A percentile compares a stretch with the other conserved stretches of the same genome.
phyloP scores from a whole-genome alignment of 2,329 filamentous ascomycete species.

The Aureobasidium sp. region DNA sequence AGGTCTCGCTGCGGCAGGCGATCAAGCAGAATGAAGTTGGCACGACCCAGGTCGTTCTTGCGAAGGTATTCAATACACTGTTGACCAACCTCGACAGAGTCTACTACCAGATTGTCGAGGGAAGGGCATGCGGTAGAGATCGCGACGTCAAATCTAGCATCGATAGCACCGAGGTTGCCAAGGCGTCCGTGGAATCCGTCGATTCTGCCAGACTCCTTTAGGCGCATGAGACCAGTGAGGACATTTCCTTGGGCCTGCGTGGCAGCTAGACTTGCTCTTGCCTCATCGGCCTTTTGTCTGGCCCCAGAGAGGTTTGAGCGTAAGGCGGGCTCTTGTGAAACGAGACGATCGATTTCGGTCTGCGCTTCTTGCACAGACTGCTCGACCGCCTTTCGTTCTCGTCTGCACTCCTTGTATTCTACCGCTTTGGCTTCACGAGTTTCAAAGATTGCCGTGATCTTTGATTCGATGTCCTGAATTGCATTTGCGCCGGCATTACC shows the following conservation, averaged over 20 bases:
- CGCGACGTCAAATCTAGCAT: slow-evolving; percentile 91
- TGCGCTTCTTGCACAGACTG: slow-evolving; percentile 66
- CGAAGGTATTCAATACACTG: slow-evolving; percentile 96
- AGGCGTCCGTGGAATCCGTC: slow-evolving; percentile 94
- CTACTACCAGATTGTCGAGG: slow-evolving; percentile 93
- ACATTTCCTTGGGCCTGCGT: slow-evolving; percentile 83
- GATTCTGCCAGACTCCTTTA: slow-evolving; percentile 92
- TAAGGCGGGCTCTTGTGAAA: slow-evolving; percentile 69
- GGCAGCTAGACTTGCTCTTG: slow-evolving; percentile 76
- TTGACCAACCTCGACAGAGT: slow-evolving; percentile 90
- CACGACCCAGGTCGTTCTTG: slow-evolving; percentile 93
- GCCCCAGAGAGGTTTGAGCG: slow-evolving; percentile 79
- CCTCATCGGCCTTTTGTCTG: slow-evolving; percentile 92
- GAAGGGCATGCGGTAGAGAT: slow-evolving; percentile 91
- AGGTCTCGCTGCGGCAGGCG: slow-evolving; percentile 73
- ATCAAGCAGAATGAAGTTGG: slow-evolving; percentile 94
- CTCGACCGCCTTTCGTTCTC: slow-evolving; percentile 61
- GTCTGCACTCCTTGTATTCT: slow-evolving; percentile 68
- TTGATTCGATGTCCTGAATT: slow-evolving; percentile 71
- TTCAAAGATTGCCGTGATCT: slow-evolving; percentile 65
- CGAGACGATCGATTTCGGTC: slow-evolving; percentile 62
- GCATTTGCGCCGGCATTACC: slow-evolving; percentile 79
- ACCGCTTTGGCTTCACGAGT: slow-evolving; percentile 59
- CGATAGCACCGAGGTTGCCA: slow-evolving; percentile 88
- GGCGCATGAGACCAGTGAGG: slow-evolving; percentile 79